phyloP scores from a whole-genome alignment of 179 eudicot species.

The Spergularia azorica region DNA sequence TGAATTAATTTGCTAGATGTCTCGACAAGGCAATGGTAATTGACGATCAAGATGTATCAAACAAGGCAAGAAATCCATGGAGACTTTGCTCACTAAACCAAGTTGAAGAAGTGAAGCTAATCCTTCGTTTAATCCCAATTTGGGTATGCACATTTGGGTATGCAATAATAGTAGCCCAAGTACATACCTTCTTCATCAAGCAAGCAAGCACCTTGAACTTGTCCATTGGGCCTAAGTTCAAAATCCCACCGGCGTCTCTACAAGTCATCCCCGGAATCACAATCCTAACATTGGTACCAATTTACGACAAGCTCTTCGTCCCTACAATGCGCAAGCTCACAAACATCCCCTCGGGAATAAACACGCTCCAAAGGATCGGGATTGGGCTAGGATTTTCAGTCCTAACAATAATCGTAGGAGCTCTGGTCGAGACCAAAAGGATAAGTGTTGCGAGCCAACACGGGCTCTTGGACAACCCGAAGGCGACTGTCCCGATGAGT shows the following conservation, averaged over 20 bases:
- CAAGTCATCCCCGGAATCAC: conserved; percentile 53
- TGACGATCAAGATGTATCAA: conserved; percentile 46
- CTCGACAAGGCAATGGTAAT: conserved; percentile 67
- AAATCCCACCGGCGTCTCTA: conserved; percentile 55
- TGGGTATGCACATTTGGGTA: conserved; percentile 60
- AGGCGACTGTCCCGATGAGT: conserved; percentile 48
- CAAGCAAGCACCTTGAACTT: conserved; percentile 66
- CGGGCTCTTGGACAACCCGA: conserved; percentile 40
- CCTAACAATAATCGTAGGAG: conserved; percentile 50
- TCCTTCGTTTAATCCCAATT: conserved; percentile 59
- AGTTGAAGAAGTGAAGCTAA: conserved; percentile 73
- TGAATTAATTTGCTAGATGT: conserved; percentile 33
- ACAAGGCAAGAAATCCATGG: conserved; percentile 50
- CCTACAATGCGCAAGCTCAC: conserved; percentile 44
- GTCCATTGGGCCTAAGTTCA: conserved; percentile 32
- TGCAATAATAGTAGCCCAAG: conserved; percentile 57
- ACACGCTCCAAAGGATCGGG: conserved; percentile 61
- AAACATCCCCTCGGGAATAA: conserved; percentile 49
- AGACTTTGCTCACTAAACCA: conserved; percentile 64
- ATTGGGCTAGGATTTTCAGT: conserved; percentile 43
- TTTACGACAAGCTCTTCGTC: conserved; percentile 53
- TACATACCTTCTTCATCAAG: conserved; percentile 65
- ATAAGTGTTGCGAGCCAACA: conserved; percentile 32
- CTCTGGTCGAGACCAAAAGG: conserved; percentile 52
- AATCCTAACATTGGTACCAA: conserved; percentile 42